Evolutionary conservation across 305 asterid genomes (phyloP).

Genomic region (Fraxinus ornus): DNA sequence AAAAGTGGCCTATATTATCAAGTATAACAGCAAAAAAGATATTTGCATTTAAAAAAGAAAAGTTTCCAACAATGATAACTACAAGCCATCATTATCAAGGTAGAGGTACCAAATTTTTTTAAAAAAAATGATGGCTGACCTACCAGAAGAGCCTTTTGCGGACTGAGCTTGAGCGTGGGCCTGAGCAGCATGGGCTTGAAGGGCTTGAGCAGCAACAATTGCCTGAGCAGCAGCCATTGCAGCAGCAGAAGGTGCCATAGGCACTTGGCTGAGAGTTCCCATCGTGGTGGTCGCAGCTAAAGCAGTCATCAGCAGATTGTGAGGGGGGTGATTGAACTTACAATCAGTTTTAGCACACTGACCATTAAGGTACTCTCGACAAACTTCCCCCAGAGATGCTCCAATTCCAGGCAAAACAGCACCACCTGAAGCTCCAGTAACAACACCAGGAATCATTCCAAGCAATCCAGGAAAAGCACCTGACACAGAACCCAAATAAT

Average conservation of each 20-base stretch:
- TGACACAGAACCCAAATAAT: conserved; percentile 87
- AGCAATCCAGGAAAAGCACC: conserved; percentile 95
- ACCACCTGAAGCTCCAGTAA: conserved; percentile 89
- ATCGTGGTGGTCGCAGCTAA: conserved; percentile 72
- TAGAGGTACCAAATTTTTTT: background rate
- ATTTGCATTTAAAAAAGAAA: conserved; percentile 14
- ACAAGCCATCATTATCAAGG: conserved; percentile 4
- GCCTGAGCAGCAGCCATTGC: conserved; percentile 99
- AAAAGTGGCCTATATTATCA: background rate
- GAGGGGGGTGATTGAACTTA: conserved; percentile 86
- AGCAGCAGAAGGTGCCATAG: conserved; percentile 99
- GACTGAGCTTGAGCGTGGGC: conserved; percentile 74
- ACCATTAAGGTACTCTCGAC: conserved; percentile 86
- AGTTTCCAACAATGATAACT: conserved; percentile 2
- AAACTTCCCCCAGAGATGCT: conserved; percentile 84
- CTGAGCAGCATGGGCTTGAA: conserved; percentile 95
- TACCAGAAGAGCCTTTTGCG: conserved; percentile 64
- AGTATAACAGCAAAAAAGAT: background rate
- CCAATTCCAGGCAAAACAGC: conserved; percentile 95
- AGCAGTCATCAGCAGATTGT: conserved; percentile 81
- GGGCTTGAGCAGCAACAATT: conserved; percentile 97
- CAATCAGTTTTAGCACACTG: conserved; percentile 77
- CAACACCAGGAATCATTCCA: conserved; percentile 92
- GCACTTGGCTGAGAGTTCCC: conserved; percentile 86
- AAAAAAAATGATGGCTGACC: conserved; percentile 1